Evolutionary conservation across 371 early-diverging fungal genomes (phyloP).

Genomic region (Dentiscutata heterogama): DNA sequence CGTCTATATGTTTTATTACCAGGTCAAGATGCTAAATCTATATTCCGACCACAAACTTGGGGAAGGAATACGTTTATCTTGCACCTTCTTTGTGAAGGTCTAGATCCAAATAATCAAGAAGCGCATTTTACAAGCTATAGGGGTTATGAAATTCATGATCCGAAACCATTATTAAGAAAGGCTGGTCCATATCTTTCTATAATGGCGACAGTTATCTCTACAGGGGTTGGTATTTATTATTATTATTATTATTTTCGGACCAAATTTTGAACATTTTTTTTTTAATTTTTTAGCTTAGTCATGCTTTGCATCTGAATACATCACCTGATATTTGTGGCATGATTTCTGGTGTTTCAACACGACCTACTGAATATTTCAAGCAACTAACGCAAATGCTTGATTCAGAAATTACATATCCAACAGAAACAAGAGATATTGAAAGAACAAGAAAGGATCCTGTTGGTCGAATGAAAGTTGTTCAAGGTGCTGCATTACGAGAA

Average conservation of each 20-base stretch:
- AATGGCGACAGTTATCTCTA: no score
- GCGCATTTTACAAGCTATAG: no score
- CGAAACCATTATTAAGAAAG: no score
- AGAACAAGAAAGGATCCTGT: not conserved
- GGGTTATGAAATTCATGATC: no score
- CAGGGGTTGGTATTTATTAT: no score
- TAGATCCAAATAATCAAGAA: no score
- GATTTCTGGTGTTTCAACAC: not conserved
- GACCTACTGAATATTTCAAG: constrained; percentile 30
- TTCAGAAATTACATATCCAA: not conserved
- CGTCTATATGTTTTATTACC: no score
- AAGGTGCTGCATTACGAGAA: constrained; percentile 24
- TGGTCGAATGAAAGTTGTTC: not conserved
- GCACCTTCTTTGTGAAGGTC: no score
- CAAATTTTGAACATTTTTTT: not conserved
- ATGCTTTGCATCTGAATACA: not conserved
- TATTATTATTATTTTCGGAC: not conserved
- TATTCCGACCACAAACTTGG: no score
- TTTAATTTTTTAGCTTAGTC: not conserved
- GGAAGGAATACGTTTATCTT: no score
- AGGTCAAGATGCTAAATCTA: no score
- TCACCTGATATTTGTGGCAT: not conserved
- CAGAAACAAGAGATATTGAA: not conserved
- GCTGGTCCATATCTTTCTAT: no score
- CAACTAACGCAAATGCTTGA: not conserved